Evolutionary conservation across 805 yeast genomes (phyloP).

Genomic region (Ogataea parapolymorpha): DNA sequence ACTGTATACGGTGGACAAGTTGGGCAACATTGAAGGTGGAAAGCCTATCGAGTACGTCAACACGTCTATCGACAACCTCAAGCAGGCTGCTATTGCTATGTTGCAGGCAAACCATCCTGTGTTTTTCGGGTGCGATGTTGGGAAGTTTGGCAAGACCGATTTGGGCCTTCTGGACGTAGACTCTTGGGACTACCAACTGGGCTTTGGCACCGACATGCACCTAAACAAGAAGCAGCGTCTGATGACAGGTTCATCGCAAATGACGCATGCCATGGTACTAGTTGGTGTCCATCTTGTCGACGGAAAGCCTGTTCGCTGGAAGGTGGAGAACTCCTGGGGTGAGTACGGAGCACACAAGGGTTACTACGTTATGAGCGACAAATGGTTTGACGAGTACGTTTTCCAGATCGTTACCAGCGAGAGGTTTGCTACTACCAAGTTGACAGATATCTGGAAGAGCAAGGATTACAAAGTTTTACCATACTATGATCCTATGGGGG

Average conservation of each 20-base stretch:
- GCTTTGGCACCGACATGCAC: constrained; percentile 40
- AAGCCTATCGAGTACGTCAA: constrained; percentile 74
- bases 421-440: constrained; percentile 34
- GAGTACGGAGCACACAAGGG: constrained; percentile 68
- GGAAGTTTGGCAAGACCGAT: constrained; percentile 60
- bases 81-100: constrained; percentile 63
- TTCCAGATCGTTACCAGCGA: constrained; percentile 56
- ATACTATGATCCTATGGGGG: constrained; percentile 80
- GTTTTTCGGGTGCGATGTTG: constrained; percentile 86
- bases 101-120: constrained; percentile 73
- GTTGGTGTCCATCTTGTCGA: constrained; percentile 69
- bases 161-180: constrained; percentile 71
- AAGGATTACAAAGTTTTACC: constrained; percentile 52
- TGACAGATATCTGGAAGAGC: constrained; percentile 44
- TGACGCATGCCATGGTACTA: constrained; percentile 91
- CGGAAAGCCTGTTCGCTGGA: constrained; percentile 65
- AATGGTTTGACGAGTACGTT: constrained; percentile 72
- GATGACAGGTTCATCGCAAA: constrained; percentile 47
- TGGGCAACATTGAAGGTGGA: constrained; percentile 74
- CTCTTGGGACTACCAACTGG: constrained; percentile 65
- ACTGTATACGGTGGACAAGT: constrained; percentile 69
- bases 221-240: constrained; percentile 35
- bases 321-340: constrained; percentile 83
- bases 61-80: constrained; percentile 55
- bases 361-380: constrained; percentile 67